Conservation (phyloP, 2,329 filamentous ascomycete species). For the Phaeoacremonium minimum region DNA sequence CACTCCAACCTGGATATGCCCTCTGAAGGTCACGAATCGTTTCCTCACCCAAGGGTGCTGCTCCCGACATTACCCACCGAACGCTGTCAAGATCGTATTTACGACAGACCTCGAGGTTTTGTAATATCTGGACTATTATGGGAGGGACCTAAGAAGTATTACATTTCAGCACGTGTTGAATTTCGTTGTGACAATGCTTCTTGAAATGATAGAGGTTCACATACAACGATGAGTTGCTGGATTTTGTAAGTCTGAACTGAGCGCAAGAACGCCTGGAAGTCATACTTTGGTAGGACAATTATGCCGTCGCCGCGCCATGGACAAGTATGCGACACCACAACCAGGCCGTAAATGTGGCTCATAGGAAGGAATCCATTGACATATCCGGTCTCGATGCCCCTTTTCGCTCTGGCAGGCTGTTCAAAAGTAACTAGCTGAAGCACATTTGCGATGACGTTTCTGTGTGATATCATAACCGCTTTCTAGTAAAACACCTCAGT, state of each 20-base stretch:
- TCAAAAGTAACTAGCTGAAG: constrained; percentile 30
- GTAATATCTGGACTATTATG: constrained; percentile 70
- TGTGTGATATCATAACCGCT: constrained; percentile 37
- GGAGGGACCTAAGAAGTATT: constrained; percentile 68
- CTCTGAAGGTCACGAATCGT: constrained; percentile 58
- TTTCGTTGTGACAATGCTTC: too few species aligned
- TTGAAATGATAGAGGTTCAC: constrained; percentile 17
- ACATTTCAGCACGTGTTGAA: too few species aligned
- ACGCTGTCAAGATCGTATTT: constrained; percentile 71
- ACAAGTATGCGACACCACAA: constrained; percentile 63
- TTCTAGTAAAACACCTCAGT: constrained; percentile 27
- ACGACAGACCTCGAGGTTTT: constrained; percentile 51
- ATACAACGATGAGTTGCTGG: constrained; percentile 59
- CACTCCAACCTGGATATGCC: constrained; percentile 58
- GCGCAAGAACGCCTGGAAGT: constrained; percentile 59
- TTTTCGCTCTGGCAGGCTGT: not conserved
- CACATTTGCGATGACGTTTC: constrained; percentile 1
- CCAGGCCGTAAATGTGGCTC: constrained; percentile 40
- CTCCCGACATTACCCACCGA: constrained; percentile 62
- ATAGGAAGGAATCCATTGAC: not conserved
- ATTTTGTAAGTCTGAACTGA: constrained; percentile 69
- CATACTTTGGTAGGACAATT: constrained; percentile 72
- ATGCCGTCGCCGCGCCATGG: constrained; percentile 70
- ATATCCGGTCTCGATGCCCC: not conserved
- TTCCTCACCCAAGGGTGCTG: constrained; percentile 69